Evolutionary conservation across 768 basidiomycete species (phyloP), one percentile per base, ranked within the genome.

Genomic region (Tricholomella constricta): DNA sequence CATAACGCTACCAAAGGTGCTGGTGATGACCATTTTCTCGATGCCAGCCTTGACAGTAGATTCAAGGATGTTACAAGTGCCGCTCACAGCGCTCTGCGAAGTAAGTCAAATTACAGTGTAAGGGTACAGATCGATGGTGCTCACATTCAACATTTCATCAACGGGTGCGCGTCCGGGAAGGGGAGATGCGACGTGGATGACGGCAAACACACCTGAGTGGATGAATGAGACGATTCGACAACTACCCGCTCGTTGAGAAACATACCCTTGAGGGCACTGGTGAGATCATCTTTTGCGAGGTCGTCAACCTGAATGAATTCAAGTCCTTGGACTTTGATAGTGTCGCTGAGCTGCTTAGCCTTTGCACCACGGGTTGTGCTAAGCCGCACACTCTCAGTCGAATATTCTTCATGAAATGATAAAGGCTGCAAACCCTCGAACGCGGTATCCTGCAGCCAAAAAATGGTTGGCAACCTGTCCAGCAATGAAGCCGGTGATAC

Each of bases 401-500:
- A n/a, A 10, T 10, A 8, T 1, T 15, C 15, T n/a, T 6, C 19
- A 5, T 27, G 9, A 20, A 25, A 22, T 36, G 6, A 23, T 14
- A 29, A 35, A 15, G 12, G 46, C 3, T 38, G 55, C 71, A 36
- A 32, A 74, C 73, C 73, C 73, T 58, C 74, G 67, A 26, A 77
- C 75, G n/a, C 67, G 63, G 55, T 73, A 75, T 12, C 75, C 75
- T 20, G 55, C 65, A 26, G 64, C 62, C 17, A 76, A 51, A 23
- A 73, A 60, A 27, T 64, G 55, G 27, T 68, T 58, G 38, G 68
- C 72, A 7, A 75, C 67, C 43, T 76, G 73, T 8, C 72, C 67
- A 48, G 69, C 75, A 31, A 76, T 65, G 61, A 72, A 76, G 32
- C 75, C 75, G 45, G 71, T 68, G 15, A 68, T 60, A 34, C 75